Conservation (phyloP, 1,139 yeast genomes). For the Debaryomyces robertsiae region DNA sequence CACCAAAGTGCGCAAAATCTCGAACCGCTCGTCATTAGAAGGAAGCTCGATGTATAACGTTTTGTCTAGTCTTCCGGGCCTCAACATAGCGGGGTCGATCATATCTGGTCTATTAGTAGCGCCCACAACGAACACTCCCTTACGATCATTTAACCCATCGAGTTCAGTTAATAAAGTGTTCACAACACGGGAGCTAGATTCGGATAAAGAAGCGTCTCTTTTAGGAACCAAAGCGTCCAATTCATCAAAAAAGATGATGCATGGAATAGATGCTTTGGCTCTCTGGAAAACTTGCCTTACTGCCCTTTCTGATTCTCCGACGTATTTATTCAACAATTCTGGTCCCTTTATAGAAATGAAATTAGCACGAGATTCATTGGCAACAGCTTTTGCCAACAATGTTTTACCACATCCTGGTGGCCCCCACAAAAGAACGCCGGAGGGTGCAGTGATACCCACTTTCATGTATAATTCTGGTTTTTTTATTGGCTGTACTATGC, state of each 20-base stretch:
- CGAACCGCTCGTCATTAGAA: conserved; percentile 70
- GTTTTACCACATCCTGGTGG: conserved; percentile 99
- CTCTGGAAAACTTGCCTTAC: conserved; percentile 93
- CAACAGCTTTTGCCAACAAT: conserved; percentile 92
- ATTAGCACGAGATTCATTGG: conserved; percentile 94
- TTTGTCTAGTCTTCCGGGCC: conserved; percentile 96
- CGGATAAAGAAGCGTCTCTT: conserved; percentile 84
- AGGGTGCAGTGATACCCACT: conserved; percentile 95
- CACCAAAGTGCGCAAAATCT: conserved; percentile 78
- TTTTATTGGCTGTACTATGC: conserved; percentile 94
- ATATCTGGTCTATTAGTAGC: conserved; percentile 98
- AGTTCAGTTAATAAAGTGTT: conserved; percentile 91
- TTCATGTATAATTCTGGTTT: conserved; percentile 86
- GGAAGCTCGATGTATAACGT: conserved; percentile 92
- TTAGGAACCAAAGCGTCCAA: conserved; percentile 94
- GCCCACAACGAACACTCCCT: conserved; percentile 92
- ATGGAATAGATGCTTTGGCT: conserved; percentile 93
- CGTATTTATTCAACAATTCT: conserved; percentile 88
- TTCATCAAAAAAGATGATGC: conserved; percentile 95
- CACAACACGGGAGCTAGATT: conserved; percentile 91
- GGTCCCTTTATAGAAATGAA: conserved; percentile 96
- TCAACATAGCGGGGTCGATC: conserved; percentile 97
- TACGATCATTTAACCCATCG: conserved; percentile 90
- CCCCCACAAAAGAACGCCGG: conserved; percentile 98
- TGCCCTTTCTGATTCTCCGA: conserved; percentile 95